Evolutionary conservation across 805 yeast species (phyloP), one percentile per base, ranked within the genome.

Genomic region (Ogataea neopini): DNA sequence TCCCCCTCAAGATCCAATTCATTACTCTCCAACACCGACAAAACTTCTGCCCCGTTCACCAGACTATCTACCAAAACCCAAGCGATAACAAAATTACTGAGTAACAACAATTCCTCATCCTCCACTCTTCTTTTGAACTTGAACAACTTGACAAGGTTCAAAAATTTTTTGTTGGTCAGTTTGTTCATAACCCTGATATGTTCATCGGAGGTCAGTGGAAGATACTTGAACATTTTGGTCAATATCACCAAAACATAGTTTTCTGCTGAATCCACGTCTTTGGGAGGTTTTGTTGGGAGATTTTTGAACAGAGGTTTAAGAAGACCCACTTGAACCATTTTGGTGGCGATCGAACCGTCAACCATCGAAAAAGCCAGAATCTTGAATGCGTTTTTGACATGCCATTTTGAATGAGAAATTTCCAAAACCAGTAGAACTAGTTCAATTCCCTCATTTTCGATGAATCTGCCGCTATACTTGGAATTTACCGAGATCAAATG

Each of bases 161-260:
- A 18, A 22, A 23, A 51, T n/a, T 52, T 55, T 18, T 57, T 58
- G 32, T 47, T 39, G 9, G 47, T 30, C 17, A 58, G 18, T 29
- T 57, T 57, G 29, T 57, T 55, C 17, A 57, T 29, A 20, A 58
- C 23, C 34, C 62, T 43, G 15, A 57, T 45, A 25, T 57, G 45
- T 30, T 56, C 59, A 42, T 56, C 59, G 1, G 55, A 44, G 1
- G 45, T 48, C 32, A 53, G 44, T 2, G 57, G 48, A n/a, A 57
- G 47, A 40, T 22, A 43, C 23, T 48, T 52, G 42, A 53, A 50
- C 30, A 53, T 43, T n/a, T 40, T 45, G 2, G 47, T 22, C 5
- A 57, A 14, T n/a, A 57, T 29, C 2, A 28, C 39, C 13, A 57
- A 25, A 11, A 45, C 29, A 14, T 32, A 45, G 13, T 34, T n/a